phyloP scores from a whole-genome alignment of 768 basidiomycete species.

The Fomitopsis pulvina region DNA sequence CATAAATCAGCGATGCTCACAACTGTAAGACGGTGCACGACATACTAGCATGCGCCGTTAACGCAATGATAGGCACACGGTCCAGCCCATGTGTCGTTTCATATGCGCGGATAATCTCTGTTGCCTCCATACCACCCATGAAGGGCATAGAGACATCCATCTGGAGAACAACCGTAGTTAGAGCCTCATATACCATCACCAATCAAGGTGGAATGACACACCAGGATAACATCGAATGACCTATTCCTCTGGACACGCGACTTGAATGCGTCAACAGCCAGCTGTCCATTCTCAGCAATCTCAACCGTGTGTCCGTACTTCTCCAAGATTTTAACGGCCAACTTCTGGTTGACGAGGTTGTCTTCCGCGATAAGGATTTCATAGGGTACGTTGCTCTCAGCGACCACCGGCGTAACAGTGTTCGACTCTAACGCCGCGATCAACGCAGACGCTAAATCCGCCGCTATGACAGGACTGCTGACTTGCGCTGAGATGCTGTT shows the following conservation, averaged over 20 bases:
- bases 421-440: constrained; percentile 93
- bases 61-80: constrained; percentile 87
- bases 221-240: constrained; percentile 89
- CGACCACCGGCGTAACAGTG: constrained; percentile 82
- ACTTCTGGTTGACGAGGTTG: constrained; percentile 91
- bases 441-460: constrained; percentile 88
- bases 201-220: constrained; percentile 31
- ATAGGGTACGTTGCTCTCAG: constrained; percentile 80
- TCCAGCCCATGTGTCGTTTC: constrained; percentile 67
- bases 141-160: constrained; percentile 99
- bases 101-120: constrained; percentile 81
- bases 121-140: constrained; percentile 99
- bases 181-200: not conserved
- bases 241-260: constrained; percentile 58
- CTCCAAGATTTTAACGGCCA: constrained; percentile 94
- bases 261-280: constrained; percentile 92
- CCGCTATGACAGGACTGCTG: constrained; percentile 81
- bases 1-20: constrained; percentile 2
- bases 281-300: constrained; percentile 94
- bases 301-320: constrained; percentile 94
- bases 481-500: constrained; percentile 95
- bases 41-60: constrained; percentile 95
- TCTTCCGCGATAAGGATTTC: constrained; percentile 97
- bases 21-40: constrained; percentile 19
- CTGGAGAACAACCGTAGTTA: constrained; percentile 33